Evolutionary conservation across 805 yeast genomes (phyloP).

Genomic region (Hanseniaspora mollemarum): DNA sequence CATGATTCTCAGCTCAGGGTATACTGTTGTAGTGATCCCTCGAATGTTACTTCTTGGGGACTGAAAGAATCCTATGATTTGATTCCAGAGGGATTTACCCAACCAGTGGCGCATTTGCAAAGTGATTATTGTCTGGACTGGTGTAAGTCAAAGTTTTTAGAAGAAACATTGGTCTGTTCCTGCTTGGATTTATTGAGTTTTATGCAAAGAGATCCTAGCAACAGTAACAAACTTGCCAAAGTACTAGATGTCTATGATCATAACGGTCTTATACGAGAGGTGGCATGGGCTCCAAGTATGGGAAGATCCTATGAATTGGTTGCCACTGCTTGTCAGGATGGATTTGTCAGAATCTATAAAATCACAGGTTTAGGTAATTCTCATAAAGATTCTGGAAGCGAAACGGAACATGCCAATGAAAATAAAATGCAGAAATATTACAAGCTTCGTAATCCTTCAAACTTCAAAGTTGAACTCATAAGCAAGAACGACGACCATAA

Average conservation of each 20-base stretch:
- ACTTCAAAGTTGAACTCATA: slow-evolving; percentile 43
- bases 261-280: slow-evolving; percentile 72
- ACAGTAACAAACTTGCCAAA: slow-evolving; percentile 41
- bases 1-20: slow-evolving; percentile 76
- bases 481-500: slow-evolving; percentile 66
- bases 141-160: slow-evolving; percentile 77
- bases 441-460: not conserved
- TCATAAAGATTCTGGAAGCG: too few species aligned
- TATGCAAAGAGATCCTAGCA: slow-evolving; percentile 39
- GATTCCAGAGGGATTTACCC: slow-evolving; percentile 28
- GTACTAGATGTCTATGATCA: slow-evolving; percentile 71
- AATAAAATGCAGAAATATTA: slow-evolving; percentile 15
- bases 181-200: slow-evolving; percentile 80
- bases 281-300: slow-evolving; percentile 94
- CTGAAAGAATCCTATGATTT: slow-evolving; percentile 35
- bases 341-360: slow-evolving; percentile 75
- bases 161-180: slow-evolving; percentile 71
- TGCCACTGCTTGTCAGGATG: slow-evolving; percentile 96
- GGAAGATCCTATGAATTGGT: slow-evolving; percentile 78
- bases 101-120: slow-evolving; percentile 72
- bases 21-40: slow-evolving; percentile 81
- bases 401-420: slow-evolving; percentile 9
- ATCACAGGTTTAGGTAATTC: slow-evolving; percentile 28
- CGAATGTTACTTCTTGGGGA: slow-evolving; percentile 68
- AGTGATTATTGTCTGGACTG: slow-evolving; percentile 77